phyloP scores from a whole-genome alignment of 768 basidiomycete genomes.

The Suillus clintonianus region DNA sequence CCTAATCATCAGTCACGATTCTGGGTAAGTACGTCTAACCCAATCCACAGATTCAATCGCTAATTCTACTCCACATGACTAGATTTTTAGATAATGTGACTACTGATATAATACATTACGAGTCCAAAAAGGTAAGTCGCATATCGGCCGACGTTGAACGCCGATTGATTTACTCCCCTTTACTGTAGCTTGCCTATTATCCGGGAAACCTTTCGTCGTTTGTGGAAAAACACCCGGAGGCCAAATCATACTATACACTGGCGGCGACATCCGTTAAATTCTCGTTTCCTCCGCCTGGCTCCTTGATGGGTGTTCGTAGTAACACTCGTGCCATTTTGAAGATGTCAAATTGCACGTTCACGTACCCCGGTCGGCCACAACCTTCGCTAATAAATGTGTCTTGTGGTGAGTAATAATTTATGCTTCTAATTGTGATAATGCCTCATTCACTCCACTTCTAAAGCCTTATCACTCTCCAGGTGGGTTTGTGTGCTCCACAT shows the following conservation, averaged over 20 bases:
- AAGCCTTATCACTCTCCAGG: conserved; percentile 85
- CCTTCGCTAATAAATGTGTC: conserved; percentile 88
- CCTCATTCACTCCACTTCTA: background rate
- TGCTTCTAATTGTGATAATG: background rate
- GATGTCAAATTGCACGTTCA: conserved; percentile 88
- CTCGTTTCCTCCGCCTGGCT: conserved; percentile 93
- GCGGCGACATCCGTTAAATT: conserved; percentile 93
- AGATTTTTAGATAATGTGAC: conserved; percentile 95
- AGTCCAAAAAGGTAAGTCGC: conserved; percentile 75
- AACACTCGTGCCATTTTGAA: conserved; percentile 96
- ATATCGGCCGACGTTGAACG: conserved; percentile 17
- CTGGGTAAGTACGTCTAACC: conserved; percentile 59
- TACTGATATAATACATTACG: conserved; percentile 97
- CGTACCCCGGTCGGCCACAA: conserved; percentile 80
- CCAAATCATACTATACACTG: conserved; percentile 95
- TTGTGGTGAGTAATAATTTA: conserved; percentile 46
- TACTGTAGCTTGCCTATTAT: conserved; percentile 82
- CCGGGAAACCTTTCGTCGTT: conserved; percentile 90
- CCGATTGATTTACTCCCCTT: conserved; percentile 13
- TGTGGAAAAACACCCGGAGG: conserved; percentile 88
- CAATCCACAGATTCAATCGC: conserved; percentile 2
- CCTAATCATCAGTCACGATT: conserved; percentile 95
- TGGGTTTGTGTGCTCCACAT: conserved; percentile 36
- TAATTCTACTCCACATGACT: conserved; percentile 10
- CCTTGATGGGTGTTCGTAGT: conserved; percentile 95